Percentiles rank a stretch among this genome's conserved stretches.
Evolutionary conservation across 345 rosid species (phyloP).

Genomic region (Gossypium arboreum): DNA sequence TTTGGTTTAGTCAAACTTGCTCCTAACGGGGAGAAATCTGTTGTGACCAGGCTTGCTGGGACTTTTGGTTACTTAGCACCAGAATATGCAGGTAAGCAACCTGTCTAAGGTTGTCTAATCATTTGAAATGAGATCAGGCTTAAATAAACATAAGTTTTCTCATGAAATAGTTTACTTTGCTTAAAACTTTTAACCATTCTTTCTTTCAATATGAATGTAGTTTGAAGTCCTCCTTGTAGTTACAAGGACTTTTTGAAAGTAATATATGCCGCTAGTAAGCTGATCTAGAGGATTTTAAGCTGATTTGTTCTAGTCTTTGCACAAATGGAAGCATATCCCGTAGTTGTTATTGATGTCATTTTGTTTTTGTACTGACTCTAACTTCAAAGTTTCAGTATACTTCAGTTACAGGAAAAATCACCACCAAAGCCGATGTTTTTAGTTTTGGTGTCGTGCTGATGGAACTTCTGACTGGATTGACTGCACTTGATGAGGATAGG

Average conservation of each 20-base stretch:
- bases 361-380: neutral
- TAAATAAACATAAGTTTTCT: neutral
- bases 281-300: neutral
- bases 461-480: slow-evolving; percentile 67
- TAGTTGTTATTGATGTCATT: neutral
- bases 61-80: slow-evolving; percentile 83
- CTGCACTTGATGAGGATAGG: slow-evolving; percentile 67
- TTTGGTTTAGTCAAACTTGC: slow-evolving; percentile 79
- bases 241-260: neutral
- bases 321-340: neutral
- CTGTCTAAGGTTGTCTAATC: slow-evolving; percentile 2
- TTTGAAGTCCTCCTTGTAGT: neutral
- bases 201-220: neutral
- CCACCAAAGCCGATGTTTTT: slow-evolving; percentile 77
- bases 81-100: slow-evolving; percentile 66
- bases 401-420: slow-evolving; percentile 71
- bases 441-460: slow-evolving; percentile 74
- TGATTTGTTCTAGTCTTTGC: neutral
- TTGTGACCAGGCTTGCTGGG: slow-evolving; percentile 72
- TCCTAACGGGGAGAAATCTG: slow-evolving; percentile 60
- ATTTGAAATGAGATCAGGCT: slow-evolving; percentile 1
- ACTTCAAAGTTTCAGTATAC: slow-evolving; percentile 9
- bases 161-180: neutral
- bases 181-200: neutral
- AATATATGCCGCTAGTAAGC: neutral